Evolutionary conservation across 2,329 filamentous ascomycete genomes (phyloP).

Genomic region (Talaromyces sp.): DNA sequence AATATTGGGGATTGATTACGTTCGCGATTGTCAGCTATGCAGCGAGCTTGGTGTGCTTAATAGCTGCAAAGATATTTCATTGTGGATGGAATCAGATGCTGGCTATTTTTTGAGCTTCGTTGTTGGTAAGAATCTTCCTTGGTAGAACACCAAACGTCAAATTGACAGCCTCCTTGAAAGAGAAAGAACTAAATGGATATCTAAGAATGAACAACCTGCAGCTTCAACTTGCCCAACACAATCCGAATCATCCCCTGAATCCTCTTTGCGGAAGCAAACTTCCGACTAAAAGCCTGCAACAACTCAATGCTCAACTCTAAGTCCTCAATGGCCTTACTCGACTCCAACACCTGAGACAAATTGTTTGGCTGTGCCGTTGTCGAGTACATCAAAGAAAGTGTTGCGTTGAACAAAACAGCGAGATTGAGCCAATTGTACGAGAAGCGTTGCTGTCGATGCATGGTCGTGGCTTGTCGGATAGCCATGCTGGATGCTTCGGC

Average conservation of each 20-base stretch:
- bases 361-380: constrained; percentile 39
- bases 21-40: background rate
- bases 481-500: constrained; percentile 43
- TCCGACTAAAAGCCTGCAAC: constrained; percentile 23
- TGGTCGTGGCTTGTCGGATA: constrained; percentile 40
- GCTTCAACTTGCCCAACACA: constrained; percentile 7
- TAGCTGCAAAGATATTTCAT: background rate
- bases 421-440: constrained; percentile 45
- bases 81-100: background rate
- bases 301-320: constrained; percentile 23
- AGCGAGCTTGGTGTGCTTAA: background rate
- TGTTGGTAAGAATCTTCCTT: background rate
- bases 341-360: constrained; percentile 19
- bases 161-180: background rate
- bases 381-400: constrained; percentile 45
- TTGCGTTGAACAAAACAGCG: constrained; percentile 42
- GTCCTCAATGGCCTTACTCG: constrained; percentile 21
- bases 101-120: background rate
- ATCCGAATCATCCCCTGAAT: constrained; percentile 23
- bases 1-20: background rate
- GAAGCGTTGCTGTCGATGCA: constrained; percentile 40
- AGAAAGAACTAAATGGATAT: background rate
- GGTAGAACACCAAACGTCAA: background rate
- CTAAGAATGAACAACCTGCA: constrained; percentile 6
- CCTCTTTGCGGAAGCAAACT: constrained; percentile 25